Percentiles rank a stretch among this genome's conserved stretches.
These are phyloP conservation scores for Xanthoceras sorbifolium DNA, from an alignment of 345 rosid genomes.

Conservation along the genomic window DNA sequence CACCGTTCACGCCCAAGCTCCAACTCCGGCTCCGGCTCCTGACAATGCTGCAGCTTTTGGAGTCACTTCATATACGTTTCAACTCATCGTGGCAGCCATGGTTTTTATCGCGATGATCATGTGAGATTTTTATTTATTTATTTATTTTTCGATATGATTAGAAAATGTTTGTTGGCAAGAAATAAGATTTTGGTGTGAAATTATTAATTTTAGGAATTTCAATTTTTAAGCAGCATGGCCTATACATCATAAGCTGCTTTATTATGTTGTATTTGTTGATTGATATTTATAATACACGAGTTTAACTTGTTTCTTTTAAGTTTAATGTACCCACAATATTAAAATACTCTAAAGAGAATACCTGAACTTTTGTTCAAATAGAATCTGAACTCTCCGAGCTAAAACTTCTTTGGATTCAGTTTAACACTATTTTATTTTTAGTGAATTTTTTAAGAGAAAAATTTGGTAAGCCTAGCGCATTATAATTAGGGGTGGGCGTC, in stretches of 20 bases:
- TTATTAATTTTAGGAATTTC: neutral
- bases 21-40: neutral
- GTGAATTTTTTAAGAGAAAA: too few species aligned
- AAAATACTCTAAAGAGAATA: too few species aligned
- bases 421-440: too few species aligned
- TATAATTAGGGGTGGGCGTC: too few species aligned
- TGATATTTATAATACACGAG: neutral
- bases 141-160: too few species aligned
- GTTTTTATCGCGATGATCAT: neutral
- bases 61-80: neutral
- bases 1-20: slow-evolving; percentile 10
- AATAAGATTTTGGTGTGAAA: neutral
- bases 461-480: too few species aligned
- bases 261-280: neutral
- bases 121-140: neutral
- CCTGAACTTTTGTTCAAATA: too few species aligned
- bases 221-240: neutral
- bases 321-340: too few species aligned
- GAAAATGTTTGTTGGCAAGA: neutral
- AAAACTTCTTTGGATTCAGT: neutral
- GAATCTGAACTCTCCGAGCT: neutral
- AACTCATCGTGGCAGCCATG: neutral
- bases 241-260: slow-evolving; percentile 3
- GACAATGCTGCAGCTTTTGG: neutral
- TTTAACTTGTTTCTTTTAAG: neutral